Evolutionary conservation across 2,329 filamentous ascomycete genomes (phyloP), one percentile per base, ranked within the genome.

Genomic region (Neofusicoccum sp.): DNA sequence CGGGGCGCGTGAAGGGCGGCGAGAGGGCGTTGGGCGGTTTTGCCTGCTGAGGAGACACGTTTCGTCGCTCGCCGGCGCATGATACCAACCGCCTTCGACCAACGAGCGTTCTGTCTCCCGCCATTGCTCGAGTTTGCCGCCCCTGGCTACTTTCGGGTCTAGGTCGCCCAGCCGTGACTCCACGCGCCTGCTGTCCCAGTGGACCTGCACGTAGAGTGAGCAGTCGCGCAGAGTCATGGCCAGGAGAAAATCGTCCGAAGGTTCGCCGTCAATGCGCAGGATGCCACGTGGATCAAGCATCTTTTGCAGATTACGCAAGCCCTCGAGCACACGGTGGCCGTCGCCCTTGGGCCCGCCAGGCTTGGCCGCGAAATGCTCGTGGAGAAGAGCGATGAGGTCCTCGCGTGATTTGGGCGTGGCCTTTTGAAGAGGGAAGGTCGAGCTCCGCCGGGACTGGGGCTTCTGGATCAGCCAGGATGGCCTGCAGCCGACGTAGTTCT

Each of bases 141-240:
- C 61, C 37, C 50, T 63, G 6, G 61, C 52, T 6, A 63, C 61
- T 67, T 83, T 83, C 66, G 79, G 73, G 62, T 83, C 80, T 5
- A 83, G 72, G 66, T 83, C 80, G 0, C 74, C 80, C 3, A 83
- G 68, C 47, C 78, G 74, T 8, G 76, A 77, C 39, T 79, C 78
- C 12, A 81, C 71, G 0, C 66, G 63, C 4, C 62, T 47, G 4
- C 60, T 65, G 33, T 65, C 66, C 50, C 66, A 71, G 16, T 52
- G 64, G 8, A 74, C 67, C 12, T 69, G 68, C 36, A 82, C 67
- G 64, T 80, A 81, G 5, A 82, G 67, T 3, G 80, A 79, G 64
- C 79, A 82, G 63, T 83, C 80, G 37, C 80, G 71, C 11, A 82
- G 66, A 1, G 80, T 82, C 80, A 82, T 82, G 8, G 80, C 80